phyloP scores from a whole-genome alignment of 331 rosid genomes.

The Acacia concinna region DNA sequence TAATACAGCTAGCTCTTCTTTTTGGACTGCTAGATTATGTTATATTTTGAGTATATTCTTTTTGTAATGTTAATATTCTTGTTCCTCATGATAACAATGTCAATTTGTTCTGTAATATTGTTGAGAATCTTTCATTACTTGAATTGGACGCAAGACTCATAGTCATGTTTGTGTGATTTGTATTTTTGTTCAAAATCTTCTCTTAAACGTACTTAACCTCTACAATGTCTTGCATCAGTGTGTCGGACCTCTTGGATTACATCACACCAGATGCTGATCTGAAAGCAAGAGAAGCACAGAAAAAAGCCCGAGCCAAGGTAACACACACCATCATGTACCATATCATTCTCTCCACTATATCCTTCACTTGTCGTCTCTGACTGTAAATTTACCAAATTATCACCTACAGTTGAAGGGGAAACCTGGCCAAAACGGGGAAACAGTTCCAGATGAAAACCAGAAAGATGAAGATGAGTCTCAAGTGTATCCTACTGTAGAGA shows the following conservation, averaged over 20 bases:
- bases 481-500: slow-evolving; percentile 48
- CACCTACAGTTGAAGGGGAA: slow-evolving; percentile 78
- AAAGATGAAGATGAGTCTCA: slow-evolving; percentile 59
- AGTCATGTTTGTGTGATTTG: not conserved
- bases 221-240: slow-evolving; percentile 52
- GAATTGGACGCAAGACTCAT: slow-evolving; percentile 4
- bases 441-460: slow-evolving; percentile 59
- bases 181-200: not conserved
- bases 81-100: not conserved
- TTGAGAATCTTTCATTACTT: slow-evolving; percentile 4
- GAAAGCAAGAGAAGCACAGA: slow-evolving; percentile 93
- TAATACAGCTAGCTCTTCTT: not conserved
- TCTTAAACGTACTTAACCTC: not conserved
- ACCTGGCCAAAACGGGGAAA: slow-evolving; percentile 68
- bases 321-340: slow-evolving; percentile 5
- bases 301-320: slow-evolving; percentile 94
- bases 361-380: not conserved
- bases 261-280: slow-evolving; percentile 89
- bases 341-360: slow-evolving; percentile 9
- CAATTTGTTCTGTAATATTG: not conserved
- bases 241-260: slow-evolving; percentile 96
- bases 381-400: slow-evolving; percentile 30
- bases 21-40: not conserved
- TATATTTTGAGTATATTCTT: not conserved
- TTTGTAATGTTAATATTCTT: not conserved